A percentile compares a stretch with the other conserved stretches of the same genome.
Evolutionary conservation across 2,329 filamentous ascomycete species (phyloP).

Genomic region (Colletotrichum australisinense): DNA sequence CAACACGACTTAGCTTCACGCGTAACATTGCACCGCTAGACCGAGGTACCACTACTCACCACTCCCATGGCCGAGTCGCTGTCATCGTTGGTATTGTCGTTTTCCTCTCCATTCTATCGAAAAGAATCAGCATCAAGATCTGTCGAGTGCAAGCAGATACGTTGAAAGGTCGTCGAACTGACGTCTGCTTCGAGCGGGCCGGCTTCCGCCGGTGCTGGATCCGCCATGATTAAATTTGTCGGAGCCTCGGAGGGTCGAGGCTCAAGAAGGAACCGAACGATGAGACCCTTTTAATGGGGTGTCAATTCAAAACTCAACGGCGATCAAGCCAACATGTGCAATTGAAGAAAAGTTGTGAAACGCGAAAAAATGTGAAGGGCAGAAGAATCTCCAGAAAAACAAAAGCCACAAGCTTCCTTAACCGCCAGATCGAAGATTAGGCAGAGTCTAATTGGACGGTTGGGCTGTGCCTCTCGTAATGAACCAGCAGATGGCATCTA

Average conservation of each 20-base stretch:
- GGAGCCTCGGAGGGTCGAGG: not conserved
- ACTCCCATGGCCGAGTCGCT: conserved; percentile 6
- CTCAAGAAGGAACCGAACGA: not conserved
- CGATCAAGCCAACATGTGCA: not conserved
- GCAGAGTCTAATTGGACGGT: not conserved
- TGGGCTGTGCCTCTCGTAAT: not conserved
- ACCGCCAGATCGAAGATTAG: not conserved
- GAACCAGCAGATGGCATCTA: not conserved
- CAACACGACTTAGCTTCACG: not conserved
- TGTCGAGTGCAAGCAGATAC: not conserved
- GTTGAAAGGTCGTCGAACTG: not conserved
- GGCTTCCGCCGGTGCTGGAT: not conserved
- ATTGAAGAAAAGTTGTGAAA: not conserved
- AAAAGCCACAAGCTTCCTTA: not conserved
- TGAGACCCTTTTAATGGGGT: not conserved
- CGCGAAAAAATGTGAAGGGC: not conserved
- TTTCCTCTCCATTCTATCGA: not conserved
- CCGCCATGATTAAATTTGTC: not conserved
- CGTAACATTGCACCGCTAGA: not conserved
- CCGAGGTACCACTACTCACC: not conserved
- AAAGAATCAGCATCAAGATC: not conserved
- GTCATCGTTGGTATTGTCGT: not conserved
- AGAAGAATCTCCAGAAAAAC: not conserved
- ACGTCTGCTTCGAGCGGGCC: conserved; percentile 7
- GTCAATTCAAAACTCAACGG: not conserved